Base-by-base conservation (phyloP, 1,284 basidiomycete genomes). In the Fomitiporia mediterranea region DNA sequence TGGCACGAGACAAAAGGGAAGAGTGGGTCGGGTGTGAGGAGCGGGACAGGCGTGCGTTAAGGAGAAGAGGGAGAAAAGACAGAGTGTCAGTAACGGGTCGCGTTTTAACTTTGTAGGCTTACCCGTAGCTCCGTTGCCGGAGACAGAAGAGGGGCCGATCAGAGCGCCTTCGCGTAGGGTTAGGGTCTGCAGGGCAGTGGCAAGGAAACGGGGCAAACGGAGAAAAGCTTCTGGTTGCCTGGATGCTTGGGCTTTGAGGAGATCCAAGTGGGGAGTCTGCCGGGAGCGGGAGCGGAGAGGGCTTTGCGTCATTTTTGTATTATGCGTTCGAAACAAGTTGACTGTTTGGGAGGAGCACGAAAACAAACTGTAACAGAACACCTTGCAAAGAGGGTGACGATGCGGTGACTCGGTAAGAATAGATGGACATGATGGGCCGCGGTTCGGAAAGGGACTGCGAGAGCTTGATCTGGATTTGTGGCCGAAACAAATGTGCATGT, bases 91-190 rank as follows among this genome's bases (percentile, higher is more conserved):
- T 30, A 25, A 30, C 23, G 34, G 46, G 42, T 17, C 37, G 49
- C n/a, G 53, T 40, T 39, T 34, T 46, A 23, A 43, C 49, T 55
- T 55, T 51, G 57, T 47, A 53, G 38, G 48, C 57, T 51, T 51
- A 56, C 55, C 44, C 44, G 44, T 46, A 13, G 44, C 44, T 46
- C 44, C 55, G 55, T 57, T 57, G 38, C 53, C 57, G 57, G 52
- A 42, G 52, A 46, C 50, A 42, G 50, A 57, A 55, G 52, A 50
- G 52, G 57, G 17, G 28, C 52, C 57, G 57, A 58, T 53, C 46
- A 54, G 47, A 50, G 30, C 11, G 46, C 54, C 44, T 27, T 40
- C 55, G 55, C 55, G 44, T 51, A 32, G 2, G 38, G 27, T 23
- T 44, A 39, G 23, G 43, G 32, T 19, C 38, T 25, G 34, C 34